These are phyloP conservation scores for Avena atlantica DNA, from an alignment of 176 grass and related monocot genomes.

Conservation along the genomic window DNA sequence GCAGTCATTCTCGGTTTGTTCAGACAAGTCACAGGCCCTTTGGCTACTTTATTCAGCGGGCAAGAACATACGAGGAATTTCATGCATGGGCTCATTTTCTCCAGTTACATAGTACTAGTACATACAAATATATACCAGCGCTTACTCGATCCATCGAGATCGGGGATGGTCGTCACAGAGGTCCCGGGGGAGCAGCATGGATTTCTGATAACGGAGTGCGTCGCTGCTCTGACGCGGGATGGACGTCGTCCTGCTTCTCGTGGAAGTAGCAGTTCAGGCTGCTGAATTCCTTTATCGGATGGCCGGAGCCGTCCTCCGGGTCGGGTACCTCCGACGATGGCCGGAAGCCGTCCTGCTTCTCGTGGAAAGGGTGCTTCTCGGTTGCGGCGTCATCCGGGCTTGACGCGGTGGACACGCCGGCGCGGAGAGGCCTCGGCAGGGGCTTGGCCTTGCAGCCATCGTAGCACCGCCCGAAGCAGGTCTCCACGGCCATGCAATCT, in stretches of 20 bases:
- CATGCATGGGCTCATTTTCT: background rate
- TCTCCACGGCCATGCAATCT: slow-evolving; percentile 23
- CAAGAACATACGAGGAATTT: background rate
- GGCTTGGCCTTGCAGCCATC: slow-evolving; percentile 33
- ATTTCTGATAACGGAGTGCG: background rate
- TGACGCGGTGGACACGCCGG: slow-evolving; percentile 3
- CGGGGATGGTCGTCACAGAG: slow-evolving; percentile 1
- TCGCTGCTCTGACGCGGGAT: background rate
- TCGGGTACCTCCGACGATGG: background rate
- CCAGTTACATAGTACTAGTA: background rate
- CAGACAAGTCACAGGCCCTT: background rate
- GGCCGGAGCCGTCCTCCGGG: background rate
- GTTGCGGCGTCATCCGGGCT: background rate
- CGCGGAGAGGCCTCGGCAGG: slow-evolving; percentile 41
- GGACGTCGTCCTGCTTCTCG: background rate
- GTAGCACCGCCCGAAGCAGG: slow-evolving; percentile 48
- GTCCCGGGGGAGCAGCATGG: background rate
- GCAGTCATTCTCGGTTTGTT: background rate
- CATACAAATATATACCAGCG: background rate
- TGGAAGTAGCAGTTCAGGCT: background rate
- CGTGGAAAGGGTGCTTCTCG: background rate
- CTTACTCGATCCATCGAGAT: background rate
- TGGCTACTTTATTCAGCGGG: slow-evolving; percentile 8
- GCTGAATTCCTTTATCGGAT: background rate
- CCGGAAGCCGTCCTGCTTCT: background rate